Evolutionary conservation across 1,139 yeast genomes (phyloP).

Genomic region (Magnusiomyces suaveolens): DNA sequence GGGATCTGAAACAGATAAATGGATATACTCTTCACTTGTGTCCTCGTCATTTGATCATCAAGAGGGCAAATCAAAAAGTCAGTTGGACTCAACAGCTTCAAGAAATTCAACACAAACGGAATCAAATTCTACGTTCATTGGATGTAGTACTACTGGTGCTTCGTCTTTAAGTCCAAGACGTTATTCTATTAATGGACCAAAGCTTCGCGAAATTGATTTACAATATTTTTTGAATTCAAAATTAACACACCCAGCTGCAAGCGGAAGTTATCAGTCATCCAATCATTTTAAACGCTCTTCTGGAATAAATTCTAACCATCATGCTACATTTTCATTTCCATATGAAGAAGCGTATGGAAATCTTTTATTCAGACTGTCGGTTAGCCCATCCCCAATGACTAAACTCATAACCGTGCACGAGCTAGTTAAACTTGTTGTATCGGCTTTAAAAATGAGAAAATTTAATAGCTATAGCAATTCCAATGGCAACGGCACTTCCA

Average conservation of each 20-base stretch:
- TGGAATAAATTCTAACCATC: not conserved
- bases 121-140: not conserved
- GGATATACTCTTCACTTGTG: slow-evolving; percentile 24
- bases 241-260: not conserved
- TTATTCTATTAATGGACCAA: not conserved
- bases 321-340: slow-evolving; percentile 15
- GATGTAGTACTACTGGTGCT: not conserved
- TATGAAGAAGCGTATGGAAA: slow-evolving; percentile 26
- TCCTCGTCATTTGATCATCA: slow-evolving; percentile 10
- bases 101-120: not conserved
- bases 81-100: not conserved
- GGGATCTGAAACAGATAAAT: slow-evolving; percentile 30
- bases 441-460: slow-evolving; percentile 10
- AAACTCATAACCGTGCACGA: slow-evolving; percentile 26
- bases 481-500: not conserved
- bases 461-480: not conserved
- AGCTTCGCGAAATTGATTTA: slow-evolving; percentile 1
- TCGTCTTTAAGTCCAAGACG: not conserved
- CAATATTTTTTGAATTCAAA: not conserved
- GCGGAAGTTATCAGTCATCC: not conserved
- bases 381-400: slow-evolving; percentile 27
- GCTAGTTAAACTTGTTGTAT: slow-evolving; percentile 27
- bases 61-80: not conserved
- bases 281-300: not conserved
- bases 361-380: slow-evolving; percentile 23